Evolutionary conservation across 1,139 yeast genomes (phyloP).

Genomic region (Dujonia santamariae): DNA sequence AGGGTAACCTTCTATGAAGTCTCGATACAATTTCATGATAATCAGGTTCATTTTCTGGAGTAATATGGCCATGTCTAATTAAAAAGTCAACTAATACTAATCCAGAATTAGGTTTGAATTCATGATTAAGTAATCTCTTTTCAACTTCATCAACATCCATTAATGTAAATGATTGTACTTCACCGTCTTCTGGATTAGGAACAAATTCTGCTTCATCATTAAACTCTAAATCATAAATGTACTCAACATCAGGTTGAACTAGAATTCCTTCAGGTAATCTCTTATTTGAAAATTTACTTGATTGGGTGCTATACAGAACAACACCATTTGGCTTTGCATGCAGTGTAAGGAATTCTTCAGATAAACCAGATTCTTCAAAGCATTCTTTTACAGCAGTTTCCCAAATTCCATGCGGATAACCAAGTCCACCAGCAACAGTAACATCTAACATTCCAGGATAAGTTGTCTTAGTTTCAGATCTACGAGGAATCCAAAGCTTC

Average conservation of each 20-base stretch:
- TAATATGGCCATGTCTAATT: conserved; percentile 72
- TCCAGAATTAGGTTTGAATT: conserved; percentile 90
- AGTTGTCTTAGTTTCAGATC: conserved; percentile 76
- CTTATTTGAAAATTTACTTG: too few relatives aligned
- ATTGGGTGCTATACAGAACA: conserved; percentile 60
- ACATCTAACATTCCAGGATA: conserved; percentile 91
- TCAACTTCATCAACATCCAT: conserved; percentile 59
- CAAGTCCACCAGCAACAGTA: conserved; percentile 93
- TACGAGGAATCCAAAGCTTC: conserved; percentile 80
- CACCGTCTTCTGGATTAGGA: conserved; percentile 83
- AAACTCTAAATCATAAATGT: conserved; percentile 68
- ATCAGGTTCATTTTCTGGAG: conserved; percentile 60
- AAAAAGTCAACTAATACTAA: conserved; percentile 77
- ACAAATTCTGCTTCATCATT: conserved; percentile 39
- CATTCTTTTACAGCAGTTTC: conserved; percentile 87
- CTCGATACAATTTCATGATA: conserved; percentile 55
- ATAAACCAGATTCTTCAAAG: conserved; percentile 86
- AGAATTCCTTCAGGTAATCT: conserved; percentile 6
- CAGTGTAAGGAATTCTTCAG: conserved; percentile 43
- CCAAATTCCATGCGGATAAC: conserved; percentile 69
- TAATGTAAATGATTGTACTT: conserved; percentile 70
- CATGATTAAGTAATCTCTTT: conserved; percentile 42
- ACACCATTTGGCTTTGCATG: conserved; percentile 58
- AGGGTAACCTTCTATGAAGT: conserved; percentile 69
- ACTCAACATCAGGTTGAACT: conserved; percentile 88